Percentiles rank a stretch among this genome's conserved stretches.
Evolutionary conservation across 371 early-diverging fungal genomes (phyloP).

Genomic region (Thermomucor indicae-seudaticae): DNA sequence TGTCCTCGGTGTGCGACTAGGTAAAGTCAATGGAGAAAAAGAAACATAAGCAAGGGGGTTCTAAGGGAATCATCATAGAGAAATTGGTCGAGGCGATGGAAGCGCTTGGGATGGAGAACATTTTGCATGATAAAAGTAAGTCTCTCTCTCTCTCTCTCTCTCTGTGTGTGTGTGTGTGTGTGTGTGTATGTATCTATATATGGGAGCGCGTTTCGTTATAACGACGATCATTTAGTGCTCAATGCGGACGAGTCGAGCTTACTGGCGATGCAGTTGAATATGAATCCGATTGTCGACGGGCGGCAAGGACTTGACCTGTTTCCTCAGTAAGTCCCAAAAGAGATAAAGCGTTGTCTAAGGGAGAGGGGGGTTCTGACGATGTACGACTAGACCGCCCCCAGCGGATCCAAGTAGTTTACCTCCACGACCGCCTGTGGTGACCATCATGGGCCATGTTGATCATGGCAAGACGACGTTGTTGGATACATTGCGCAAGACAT

Average conservation of each 20-base stretch:
- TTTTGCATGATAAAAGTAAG: constrained; percentile 62
- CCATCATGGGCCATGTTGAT: constrained; percentile 98
- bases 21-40: constrained; percentile 19
- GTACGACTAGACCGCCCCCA: constrained; percentile 46
- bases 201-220: background rate
- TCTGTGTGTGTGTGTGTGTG: background rate
- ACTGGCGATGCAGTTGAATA: constrained; percentile 81
- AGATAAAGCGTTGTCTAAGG: background rate
- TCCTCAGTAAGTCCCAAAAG: constrained; percentile 40
- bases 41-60: background rate
- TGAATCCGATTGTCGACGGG: constrained; percentile 75
- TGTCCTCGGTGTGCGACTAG: constrained; percentile 70
- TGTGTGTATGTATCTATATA: background rate
- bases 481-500: constrained; percentile 88
- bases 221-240: constrained; percentile 41
- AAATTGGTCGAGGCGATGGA: constrained; percentile 66
- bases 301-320: constrained; percentile 55
- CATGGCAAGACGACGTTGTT: constrained; percentile 98
- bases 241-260: constrained; percentile 80
- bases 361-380: background rate
- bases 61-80: constrained; percentile 23
- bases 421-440: constrained; percentile 87
- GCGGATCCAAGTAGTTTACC: constrained; percentile 70
- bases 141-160: background rate
- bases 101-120: constrained; percentile 72